phyloP scores from a whole-genome alignment of 768 basidiomycete genomes.

The Hirschioporus abietinus region DNA sequence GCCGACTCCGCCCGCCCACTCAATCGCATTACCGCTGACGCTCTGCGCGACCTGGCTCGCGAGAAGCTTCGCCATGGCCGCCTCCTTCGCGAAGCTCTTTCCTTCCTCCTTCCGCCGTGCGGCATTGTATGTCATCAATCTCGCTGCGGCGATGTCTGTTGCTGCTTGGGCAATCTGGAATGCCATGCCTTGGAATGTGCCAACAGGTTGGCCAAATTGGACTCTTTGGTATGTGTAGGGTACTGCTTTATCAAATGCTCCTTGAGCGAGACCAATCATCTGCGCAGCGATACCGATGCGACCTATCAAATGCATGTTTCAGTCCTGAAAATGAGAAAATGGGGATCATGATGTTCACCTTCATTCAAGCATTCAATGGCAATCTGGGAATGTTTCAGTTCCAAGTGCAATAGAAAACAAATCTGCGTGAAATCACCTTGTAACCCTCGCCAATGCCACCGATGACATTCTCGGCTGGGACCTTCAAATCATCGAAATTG shows the following conservation, averaged over 20 bases:
- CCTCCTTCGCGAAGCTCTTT: slow-evolving; percentile 79
- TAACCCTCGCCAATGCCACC: slow-evolving; percentile 92
- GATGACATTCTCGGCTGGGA: slow-evolving; percentile 83
- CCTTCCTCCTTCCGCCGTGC: slow-evolving; percentile 94
- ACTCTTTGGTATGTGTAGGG: slow-evolving; percentile 90
- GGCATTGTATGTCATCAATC: slow-evolving; percentile 93
- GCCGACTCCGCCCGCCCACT: slow-evolving; percentile 93
- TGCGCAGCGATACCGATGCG: slow-evolving; percentile 98
- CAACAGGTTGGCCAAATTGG: slow-evolving; percentile 92
- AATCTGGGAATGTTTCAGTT: slow-evolving; percentile 39
- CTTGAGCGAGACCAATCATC: slow-evolving; percentile 97
- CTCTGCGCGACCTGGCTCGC: slow-evolving; percentile 84
- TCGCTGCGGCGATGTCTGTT: slow-evolving; percentile 83
- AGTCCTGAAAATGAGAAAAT: slow-evolving; percentile 1
- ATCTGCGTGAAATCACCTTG: slow-evolving; percentile 42
- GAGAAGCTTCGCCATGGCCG: slow-evolving; percentile 98
- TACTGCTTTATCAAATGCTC: slow-evolving; percentile 94
- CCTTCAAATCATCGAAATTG: slow-evolving; percentile 89
- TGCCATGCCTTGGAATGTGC: slow-evolving; percentile 93
- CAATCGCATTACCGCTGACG: slow-evolving; percentile 86
- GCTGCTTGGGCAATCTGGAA: slow-evolving; percentile 92
- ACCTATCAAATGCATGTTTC: slow-evolving; percentile 30
- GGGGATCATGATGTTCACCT: slow-evolving; percentile 34
- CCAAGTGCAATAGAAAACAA: background rate
- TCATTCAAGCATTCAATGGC: slow-evolving; percentile 97